These are phyloP conservation scores for Vitellaria paradoxa DNA, from an alignment of 179 eudicot genomes.

Conservation along the genomic window DNA sequence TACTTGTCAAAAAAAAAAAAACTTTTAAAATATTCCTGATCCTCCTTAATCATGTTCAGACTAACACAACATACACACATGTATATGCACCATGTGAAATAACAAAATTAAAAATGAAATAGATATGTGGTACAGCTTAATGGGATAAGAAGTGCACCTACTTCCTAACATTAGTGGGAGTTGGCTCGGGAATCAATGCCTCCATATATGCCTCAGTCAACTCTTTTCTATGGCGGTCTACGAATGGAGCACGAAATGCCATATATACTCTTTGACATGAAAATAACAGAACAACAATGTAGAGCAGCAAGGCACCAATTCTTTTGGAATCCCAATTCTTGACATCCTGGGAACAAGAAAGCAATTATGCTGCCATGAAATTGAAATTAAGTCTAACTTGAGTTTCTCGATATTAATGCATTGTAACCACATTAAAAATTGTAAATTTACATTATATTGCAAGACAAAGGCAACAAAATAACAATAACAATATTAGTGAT, in stretches of 20 bases:
- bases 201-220: slow-evolving; percentile 89
- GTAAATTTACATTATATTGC: not conserved
- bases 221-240: slow-evolving; percentile 54
- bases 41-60: no score
- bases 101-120: not conserved
- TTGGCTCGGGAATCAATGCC: slow-evolving; percentile 85
- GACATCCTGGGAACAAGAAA: slow-evolving; percentile 56
- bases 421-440: not conserved
- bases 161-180: slow-evolving; percentile 69
- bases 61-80: no score
- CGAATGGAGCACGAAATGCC: slow-evolving; percentile 62
- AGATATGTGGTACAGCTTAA: not conserved
- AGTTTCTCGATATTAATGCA: not conserved
- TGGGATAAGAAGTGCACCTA: slow-evolving; percentile 23
- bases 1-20: no score
- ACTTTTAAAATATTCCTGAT: no score
- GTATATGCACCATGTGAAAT: not conserved
- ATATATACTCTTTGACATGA: slow-evolving; percentile 57
- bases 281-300: slow-evolving; percentile 38
- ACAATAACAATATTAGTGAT: no score
- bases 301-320: slow-evolving; percentile 62
- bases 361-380: slow-evolving; percentile 3
- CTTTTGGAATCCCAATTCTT: slow-evolving; percentile 76
- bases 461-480: not conserved
- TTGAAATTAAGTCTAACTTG: not conserved